Base-by-base conservation (phyloP, 2,329 filamentous ascomycete species). In the Fusarium austroafricanum region DNA sequence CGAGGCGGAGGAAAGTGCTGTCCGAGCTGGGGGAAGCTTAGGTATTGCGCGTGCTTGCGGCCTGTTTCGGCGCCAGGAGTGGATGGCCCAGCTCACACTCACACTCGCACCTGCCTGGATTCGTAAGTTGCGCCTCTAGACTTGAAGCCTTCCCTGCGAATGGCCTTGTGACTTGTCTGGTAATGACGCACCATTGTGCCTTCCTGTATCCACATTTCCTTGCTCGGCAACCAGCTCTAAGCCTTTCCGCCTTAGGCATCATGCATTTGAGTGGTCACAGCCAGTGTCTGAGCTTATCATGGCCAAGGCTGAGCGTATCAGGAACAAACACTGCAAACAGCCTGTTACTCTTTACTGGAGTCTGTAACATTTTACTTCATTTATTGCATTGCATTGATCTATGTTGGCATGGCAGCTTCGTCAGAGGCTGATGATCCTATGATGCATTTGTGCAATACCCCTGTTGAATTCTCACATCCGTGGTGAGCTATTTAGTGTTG, bases 211-310 rank as follows among this genome's bases (percentile, higher is more conserved):
- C 72, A 73, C 72, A 35, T 65, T 63, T 68, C 59, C 58, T 55
- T 73, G 67, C 67, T 59, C 69, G 61, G 73, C 73, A 75, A 75
- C 73, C 67, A 61, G 42, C 51, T 51, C 45, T 61, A 59, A 55
- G 47, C 73, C 64, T 73, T 73, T 58, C 70, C 69, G 71, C 73
- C 73, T 75, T 71, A 69, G 72, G 71, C 72, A 75, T 62, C 59
- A 60, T 63, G 52, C 55, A 52, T 51, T 53, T 35, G 6, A 28
- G 26, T 33, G 14, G 14, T 33, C 10, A 8, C 44, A 15, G 56
- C 17, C 33, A 31, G 6, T 55, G 44, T 70, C 65, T 70, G 56
- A 43, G 45, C 56, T 63, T 65, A 61, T 72, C 55, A 39, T 43
- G 38, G 40, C 29, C 49, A 50, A 57, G 49, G 35, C 55, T 49